Percentiles rank a stretch among this genome's conserved stretches.
These are phyloP conservation scores for Lathyrus oleraceus DNA, from an alignment of 306 rosid species.

Conservation along the genomic window DNA sequence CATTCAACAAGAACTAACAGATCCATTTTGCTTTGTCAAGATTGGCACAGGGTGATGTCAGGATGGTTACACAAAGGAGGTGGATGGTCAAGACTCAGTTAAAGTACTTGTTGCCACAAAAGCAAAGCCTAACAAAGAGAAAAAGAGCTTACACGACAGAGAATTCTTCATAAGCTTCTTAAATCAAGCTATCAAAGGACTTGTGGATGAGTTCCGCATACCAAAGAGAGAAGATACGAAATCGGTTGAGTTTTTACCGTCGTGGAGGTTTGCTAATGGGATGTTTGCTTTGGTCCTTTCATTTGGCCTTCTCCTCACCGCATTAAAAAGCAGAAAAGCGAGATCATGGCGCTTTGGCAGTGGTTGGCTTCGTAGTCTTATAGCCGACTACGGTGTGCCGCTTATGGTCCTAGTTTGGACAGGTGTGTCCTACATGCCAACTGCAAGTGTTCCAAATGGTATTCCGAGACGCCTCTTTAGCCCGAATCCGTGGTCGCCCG, in stretches of 20 bases:
- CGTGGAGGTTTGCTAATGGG: too few species aligned
- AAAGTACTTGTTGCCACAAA: slow-evolving; percentile 80
- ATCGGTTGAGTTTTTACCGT: too few species aligned
- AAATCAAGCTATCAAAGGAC: too few species aligned
- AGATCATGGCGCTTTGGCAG: slow-evolving; percentile 96
- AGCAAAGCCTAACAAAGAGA: slow-evolving; percentile 68
- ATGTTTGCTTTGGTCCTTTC: too few species aligned
- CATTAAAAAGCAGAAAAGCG: slow-evolving; percentile 84
- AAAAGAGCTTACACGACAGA: slow-evolving; percentile 56
- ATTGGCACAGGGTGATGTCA: slow-evolving; percentile 77
- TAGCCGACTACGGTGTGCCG: slow-evolving; percentile 98
- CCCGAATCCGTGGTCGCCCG: slow-evolving; percentile 98
- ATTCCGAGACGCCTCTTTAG: slow-evolving; percentile 92
- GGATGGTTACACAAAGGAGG: slow-evolving; percentile 87
- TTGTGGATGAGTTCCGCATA: too few species aligned
- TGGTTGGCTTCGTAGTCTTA: slow-evolving; percentile 81
- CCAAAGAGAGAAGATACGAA: too few species aligned
- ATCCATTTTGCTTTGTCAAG: slow-evolving; percentile 70
- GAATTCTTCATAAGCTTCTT: slow-evolving; percentile 71
- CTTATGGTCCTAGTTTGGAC: slow-evolving; percentile 96
- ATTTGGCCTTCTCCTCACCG: slow-evolving; percentile 96
- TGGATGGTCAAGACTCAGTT: slow-evolving; percentile 63
- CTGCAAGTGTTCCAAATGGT: slow-evolving; percentile 70
- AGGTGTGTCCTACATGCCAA: slow-evolving; percentile 81
- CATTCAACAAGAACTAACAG: slow-evolving; percentile 70